phyloP scores from a whole-genome alignment of 768 basidiomycete species.

The Scleroderma citrinum region DNA sequence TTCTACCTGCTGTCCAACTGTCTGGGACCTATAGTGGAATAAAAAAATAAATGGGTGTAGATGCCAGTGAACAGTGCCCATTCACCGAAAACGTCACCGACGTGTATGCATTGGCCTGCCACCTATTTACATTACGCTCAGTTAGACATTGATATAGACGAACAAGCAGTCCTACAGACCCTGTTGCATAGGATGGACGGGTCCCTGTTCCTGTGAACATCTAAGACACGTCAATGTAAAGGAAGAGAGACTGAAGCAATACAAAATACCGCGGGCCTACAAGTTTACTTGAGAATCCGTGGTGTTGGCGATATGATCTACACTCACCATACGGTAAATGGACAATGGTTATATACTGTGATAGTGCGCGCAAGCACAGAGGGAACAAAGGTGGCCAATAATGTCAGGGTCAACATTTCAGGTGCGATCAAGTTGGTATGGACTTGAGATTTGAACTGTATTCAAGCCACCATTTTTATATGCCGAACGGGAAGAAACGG shows the following conservation, averaged over 20 bases:
- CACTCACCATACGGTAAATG: slow-evolving; percentile 55
- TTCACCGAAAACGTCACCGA: slow-evolving; percentile 7
- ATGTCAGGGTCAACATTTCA: not conserved
- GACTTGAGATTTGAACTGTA: not conserved
- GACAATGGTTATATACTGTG: slow-evolving; percentile 52
- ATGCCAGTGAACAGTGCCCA: not conserved
- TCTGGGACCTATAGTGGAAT: slow-evolving; percentile 37
- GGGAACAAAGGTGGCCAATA: slow-evolving; percentile 18
- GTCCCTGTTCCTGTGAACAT: slow-evolving; percentile 53
- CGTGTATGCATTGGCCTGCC: slow-evolving; percentile 19
- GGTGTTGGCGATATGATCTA: not conserved
- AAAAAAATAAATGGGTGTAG: not conserved
- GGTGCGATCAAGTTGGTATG: not conserved
- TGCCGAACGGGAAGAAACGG: too few species aligned
- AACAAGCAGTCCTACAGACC: slow-evolving; percentile 25
- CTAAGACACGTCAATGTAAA: slow-evolving; percentile 18
- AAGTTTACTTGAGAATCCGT: not conserved
- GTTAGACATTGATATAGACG: not conserved
- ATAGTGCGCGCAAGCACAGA: slow-evolving; percentile 39
- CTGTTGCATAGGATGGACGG: slow-evolving; percentile 34
- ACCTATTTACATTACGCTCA: slow-evolving; percentile 7
- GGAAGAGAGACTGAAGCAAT: not conserved
- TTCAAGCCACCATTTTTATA: not conserved
- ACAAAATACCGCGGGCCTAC: slow-evolving; percentile 36
- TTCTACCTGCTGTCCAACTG: slow-evolving; percentile 56